Evolutionary conservation across 176 grass and related monocot genomes (phyloP).

Genomic region (Pontederia paniculata): DNA sequence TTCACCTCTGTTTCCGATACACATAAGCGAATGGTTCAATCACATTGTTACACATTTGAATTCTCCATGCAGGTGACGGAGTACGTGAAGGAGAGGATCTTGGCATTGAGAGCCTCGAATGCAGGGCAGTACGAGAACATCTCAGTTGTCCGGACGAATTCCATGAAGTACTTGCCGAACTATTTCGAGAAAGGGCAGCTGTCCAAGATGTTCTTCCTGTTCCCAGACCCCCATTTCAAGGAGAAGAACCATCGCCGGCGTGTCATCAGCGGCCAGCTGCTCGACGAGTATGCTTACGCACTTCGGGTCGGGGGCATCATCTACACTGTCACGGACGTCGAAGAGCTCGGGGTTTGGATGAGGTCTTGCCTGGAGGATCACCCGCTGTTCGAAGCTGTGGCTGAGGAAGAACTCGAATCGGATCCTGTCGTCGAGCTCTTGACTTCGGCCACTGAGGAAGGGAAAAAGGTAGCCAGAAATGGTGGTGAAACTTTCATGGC

Average conservation of each 20-base stretch:
- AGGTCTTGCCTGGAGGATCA: slow-evolving; percentile 70
- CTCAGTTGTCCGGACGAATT: slow-evolving; percentile 92
- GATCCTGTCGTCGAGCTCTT: slow-evolving; percentile 65
- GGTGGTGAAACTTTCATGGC: slow-evolving; percentile 78
- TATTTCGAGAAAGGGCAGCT: slow-evolving; percentile 88
- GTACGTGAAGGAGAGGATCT: slow-evolving; percentile 91
- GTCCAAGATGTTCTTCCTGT: slow-evolving; percentile 93
- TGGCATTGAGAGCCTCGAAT: slow-evolving; percentile 64
- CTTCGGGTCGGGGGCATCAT: slow-evolving; percentile 79
- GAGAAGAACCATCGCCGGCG: slow-evolving; percentile 89
- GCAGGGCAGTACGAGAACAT: slow-evolving; percentile 71
- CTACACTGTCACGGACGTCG: slow-evolving; percentile 82
- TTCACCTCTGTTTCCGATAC: slow-evolving; percentile 5
- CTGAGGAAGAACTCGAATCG: slow-evolving; percentile 36
- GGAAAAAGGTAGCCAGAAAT: slow-evolving; percentile 78
- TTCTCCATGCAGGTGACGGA: slow-evolving; percentile 53
- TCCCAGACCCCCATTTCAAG: slow-evolving; percentile 95
- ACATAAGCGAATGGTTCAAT: neutral
- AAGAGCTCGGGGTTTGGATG: slow-evolving; percentile 92
- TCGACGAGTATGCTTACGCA: slow-evolving; percentile 90
- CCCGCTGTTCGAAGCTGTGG: slow-evolving; percentile 49
- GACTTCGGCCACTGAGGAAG: slow-evolving; percentile 77
- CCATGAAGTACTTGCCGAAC: slow-evolving; percentile 92
- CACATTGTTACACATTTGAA: neutral
- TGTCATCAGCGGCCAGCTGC: slow-evolving; percentile 67